Evolutionary conservation across 345 rosid species (phyloP).

Genomic region (Viola odorata): DNA sequence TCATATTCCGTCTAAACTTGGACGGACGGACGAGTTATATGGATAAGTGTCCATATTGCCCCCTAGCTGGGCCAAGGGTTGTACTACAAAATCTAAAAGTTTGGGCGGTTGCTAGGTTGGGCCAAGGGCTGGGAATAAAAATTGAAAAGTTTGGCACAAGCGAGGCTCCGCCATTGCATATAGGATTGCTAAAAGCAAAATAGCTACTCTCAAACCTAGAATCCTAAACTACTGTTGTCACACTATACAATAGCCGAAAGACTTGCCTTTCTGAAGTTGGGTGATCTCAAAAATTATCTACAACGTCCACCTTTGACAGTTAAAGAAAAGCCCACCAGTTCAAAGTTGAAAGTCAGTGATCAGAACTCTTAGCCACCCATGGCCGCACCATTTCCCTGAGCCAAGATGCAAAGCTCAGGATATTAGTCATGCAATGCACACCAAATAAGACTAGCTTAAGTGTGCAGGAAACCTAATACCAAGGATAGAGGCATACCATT

Average conservation of each 20-base stretch:
- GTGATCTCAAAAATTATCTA: neutral
- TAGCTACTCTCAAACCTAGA: neutral
- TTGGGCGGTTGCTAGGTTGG: too few relatives aligned
- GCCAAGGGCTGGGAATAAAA: too few relatives aligned
- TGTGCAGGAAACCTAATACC: neutral
- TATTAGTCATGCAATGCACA: neutral
- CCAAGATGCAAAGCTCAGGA: neutral
- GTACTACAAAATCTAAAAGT: too few relatives aligned
- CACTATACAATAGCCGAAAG: slow-evolving; percentile 27
- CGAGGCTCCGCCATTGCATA: too few relatives aligned
- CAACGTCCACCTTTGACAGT: neutral
- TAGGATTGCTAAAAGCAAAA: neutral
- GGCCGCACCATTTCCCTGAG: slow-evolving; percentile 16
- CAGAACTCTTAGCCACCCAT: slow-evolving; percentile 9
- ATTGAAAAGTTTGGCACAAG: too few relatives aligned
- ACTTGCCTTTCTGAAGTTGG: slow-evolving; percentile 17
- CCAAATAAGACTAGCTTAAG: neutral
- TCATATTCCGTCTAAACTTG: too few relatives aligned
- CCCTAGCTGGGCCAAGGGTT: too few relatives aligned
- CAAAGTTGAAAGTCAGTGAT: neutral
- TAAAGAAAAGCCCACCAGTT: neutral
- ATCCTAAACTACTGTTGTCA: slow-evolving; percentile 4
- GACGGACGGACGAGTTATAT: too few relatives aligned
- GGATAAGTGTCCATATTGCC: too few relatives aligned
- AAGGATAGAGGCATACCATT: slow-evolving; percentile 11